These are phyloP conservation scores for Sicyos edulis DNA, from an alignment of 306 rosid genomes.

Conservation along the genomic window DNA sequence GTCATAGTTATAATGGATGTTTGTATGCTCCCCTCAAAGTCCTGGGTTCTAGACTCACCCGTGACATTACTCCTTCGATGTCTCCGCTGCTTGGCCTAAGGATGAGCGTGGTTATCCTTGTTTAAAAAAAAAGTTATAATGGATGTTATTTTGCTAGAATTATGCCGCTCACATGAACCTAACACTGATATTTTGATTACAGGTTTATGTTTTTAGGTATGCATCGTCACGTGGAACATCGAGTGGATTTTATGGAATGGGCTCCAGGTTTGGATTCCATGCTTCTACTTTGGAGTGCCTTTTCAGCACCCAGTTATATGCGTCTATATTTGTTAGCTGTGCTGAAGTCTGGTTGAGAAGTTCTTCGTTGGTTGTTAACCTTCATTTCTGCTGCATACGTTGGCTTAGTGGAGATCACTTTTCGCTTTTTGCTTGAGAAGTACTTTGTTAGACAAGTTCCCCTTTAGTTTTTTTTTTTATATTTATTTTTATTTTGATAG, in stretches of 20 bases:
- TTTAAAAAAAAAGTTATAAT: no score
- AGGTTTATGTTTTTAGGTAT: constrained; percentile 83
- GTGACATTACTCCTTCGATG: no score
- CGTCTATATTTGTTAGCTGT: background rate
- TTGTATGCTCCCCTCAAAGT: no score
- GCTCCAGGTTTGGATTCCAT: constrained; percentile 75
- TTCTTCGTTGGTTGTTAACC: background rate
- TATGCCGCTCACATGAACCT: background rate
- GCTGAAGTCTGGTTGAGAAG: background rate
- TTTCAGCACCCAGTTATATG: background rate
- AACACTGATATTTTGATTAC: constrained; percentile 25
- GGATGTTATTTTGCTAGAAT: background rate
- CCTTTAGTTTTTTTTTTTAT: background rate
- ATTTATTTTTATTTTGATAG: no score
- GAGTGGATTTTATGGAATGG: constrained; percentile 96
- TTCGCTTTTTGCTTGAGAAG: background rate
- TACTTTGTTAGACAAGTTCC: background rate
- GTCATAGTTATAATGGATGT: background rate
- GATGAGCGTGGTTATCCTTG: no score
- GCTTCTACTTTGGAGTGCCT: constrained; percentile 8
- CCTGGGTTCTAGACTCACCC: no score
- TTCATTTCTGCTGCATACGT: constrained; percentile 8
- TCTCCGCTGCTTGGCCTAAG: no score
- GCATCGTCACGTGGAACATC: constrained; percentile 95
- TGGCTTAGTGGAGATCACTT: background rate